phyloP scores from a whole-genome alignment of 164 flowering plant genomes.

The Houttuynia cordata region DNA sequence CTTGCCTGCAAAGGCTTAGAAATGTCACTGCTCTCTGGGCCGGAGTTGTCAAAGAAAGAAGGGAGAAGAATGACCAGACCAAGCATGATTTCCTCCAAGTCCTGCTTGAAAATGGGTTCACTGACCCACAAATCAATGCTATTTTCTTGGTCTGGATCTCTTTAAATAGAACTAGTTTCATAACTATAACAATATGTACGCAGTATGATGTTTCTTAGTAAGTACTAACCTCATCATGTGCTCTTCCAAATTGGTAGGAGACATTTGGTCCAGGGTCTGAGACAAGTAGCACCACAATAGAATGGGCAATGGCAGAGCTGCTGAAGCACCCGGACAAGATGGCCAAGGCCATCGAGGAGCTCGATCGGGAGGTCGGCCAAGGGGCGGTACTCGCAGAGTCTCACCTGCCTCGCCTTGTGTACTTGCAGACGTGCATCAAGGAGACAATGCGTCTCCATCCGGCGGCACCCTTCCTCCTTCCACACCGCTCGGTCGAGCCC shows the following conservation, averaged over 20 bases:
- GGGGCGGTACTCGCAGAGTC: background rate
- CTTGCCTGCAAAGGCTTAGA: background rate
- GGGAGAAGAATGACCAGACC: constrained; percentile 3
- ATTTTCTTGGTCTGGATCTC: constrained; percentile 18
- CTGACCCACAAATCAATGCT: constrained; percentile 17
- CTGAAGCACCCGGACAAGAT: constrained; percentile 4
- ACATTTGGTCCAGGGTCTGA: constrained; percentile 9
- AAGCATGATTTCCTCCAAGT: constrained; percentile 21
- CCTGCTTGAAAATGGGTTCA: constrained; percentile 13
- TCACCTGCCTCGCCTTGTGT: constrained; percentile 5
- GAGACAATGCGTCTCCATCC: constrained; percentile 11
- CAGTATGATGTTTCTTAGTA: too few species aligned
- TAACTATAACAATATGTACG: too few species aligned
- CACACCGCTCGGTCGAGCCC: constrained; percentile 2
- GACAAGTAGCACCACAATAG: constrained; percentile 9
- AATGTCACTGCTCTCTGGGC: constrained; percentile 17
- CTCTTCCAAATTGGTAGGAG: constrained; percentile 1
- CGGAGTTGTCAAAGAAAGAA: constrained; percentile 17
- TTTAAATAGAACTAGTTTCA: background rate
- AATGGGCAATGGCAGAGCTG: constrained; percentile 14
- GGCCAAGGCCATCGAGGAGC: constrained; percentile 3
- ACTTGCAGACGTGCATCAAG: constrained; percentile 7
- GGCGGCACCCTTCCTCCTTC: constrained; percentile 8
- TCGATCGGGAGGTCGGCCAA: constrained; percentile 6
- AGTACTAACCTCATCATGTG: background rate